These are phyloP conservation scores for Vanrija sp. DNA, from an alignment of 1,284 basidiomycete genomes.

Conservation along the genomic window DNA sequence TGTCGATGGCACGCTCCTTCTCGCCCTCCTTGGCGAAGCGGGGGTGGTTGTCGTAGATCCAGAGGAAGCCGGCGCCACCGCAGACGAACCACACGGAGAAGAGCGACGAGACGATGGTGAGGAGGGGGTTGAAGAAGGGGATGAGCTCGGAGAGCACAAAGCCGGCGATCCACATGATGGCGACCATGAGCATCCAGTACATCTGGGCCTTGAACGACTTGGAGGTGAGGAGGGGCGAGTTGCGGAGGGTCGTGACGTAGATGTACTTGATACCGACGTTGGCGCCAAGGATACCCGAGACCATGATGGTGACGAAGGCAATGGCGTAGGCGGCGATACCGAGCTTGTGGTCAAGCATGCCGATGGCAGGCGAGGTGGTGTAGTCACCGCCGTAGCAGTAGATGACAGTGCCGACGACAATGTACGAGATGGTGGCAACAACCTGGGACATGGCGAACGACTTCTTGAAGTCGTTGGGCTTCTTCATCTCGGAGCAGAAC, in stretches of 20 bases:
- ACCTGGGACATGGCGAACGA: constrained; percentile 39
- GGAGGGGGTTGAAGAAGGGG: constrained; percentile 45
- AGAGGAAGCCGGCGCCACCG: constrained; percentile 38
- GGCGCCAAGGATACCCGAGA: constrained; percentile 40
- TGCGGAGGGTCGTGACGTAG: constrained; percentile 33
- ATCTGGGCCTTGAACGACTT: constrained; percentile 28
- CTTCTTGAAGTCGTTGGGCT: constrained; percentile 44
- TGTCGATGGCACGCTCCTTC: constrained; percentile 8
- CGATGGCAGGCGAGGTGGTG: constrained; percentile 37
- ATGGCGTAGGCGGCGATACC: constrained; percentile 35
- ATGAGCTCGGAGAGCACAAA: constrained; percentile 41
- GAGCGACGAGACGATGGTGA: constrained; percentile 41
- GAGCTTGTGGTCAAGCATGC: constrained; percentile 34
- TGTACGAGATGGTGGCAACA: constrained; percentile 28
- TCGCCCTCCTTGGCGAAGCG: constrained; percentile 15
- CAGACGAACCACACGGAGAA: constrained; percentile 44
- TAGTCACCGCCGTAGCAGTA: constrained; percentile 42
- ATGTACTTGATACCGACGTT: constrained; percentile 44
- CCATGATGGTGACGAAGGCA: constrained; percentile 40
- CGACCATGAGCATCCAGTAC: constrained; percentile 37
- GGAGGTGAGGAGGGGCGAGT: constrained; percentile 33
- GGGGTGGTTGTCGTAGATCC: constrained; percentile 35
- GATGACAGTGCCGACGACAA: constrained; percentile 33
- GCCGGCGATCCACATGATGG: constrained; percentile 36
- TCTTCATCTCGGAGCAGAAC: constrained; percentile 42